Conservation (phyloP, 192 early-diverging fungal species). For the Linnemannia hyalina region DNA sequence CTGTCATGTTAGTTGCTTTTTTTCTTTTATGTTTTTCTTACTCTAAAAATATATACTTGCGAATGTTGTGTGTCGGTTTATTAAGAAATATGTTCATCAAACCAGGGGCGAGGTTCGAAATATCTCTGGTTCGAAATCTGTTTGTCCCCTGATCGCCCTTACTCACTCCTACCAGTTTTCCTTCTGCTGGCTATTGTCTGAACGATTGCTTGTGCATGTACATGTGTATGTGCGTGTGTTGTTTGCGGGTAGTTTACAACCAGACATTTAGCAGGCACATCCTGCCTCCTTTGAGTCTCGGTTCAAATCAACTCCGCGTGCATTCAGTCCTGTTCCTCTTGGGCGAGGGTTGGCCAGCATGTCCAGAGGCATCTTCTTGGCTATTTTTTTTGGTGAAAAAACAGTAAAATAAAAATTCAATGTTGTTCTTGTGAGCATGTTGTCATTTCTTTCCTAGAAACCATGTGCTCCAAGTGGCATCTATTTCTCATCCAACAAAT, state of each 20-base stretch:
- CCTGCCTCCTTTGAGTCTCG: conserved; percentile 44
- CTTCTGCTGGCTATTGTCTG: background rate
- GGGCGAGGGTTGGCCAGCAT: conserved; percentile 69
- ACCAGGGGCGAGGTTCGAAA: too few relatives aligned
- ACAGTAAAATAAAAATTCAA: background rate
- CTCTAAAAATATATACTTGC: too few relatives aligned
- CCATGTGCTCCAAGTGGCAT: background rate
- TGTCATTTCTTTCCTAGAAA: background rate
- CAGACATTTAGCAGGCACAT: conserved; percentile 39
- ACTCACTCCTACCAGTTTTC: too few relatives aligned
- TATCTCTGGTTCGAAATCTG: too few relatives aligned
- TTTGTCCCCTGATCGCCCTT: too few relatives aligned
- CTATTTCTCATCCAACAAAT: background rate
- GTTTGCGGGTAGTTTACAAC: background rate
- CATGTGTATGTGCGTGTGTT: background rate
- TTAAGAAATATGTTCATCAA: too few relatives aligned
- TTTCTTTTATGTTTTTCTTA: too few relatives aligned
- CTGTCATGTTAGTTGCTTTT: too few relatives aligned
- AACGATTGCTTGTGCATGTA: background rate
- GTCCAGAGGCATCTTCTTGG: conserved; percentile 79
- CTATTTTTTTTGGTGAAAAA: conserved; percentile 36
- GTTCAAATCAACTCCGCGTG: conserved; percentile 66
- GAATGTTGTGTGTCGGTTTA: too few relatives aligned
- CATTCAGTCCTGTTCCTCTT: conserved; percentile 59
- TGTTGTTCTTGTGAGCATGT: background rate